Conservation (phyloP, 2,329 filamentous ascomycete genomes). For the Talaromyces sp. region DNA sequence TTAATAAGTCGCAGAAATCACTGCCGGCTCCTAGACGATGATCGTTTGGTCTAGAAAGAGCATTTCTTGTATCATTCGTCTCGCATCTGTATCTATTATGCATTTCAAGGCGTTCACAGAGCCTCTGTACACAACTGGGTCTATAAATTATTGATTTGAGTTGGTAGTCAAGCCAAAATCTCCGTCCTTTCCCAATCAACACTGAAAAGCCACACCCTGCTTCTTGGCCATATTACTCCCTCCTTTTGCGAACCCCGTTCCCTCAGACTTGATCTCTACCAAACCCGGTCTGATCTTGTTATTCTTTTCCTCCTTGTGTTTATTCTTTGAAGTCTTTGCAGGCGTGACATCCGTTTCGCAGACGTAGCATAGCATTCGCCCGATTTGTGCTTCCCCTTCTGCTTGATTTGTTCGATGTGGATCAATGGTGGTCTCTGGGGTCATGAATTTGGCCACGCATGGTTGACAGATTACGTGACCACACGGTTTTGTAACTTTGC, state of each 20-base stretch:
- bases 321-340: slow-evolving; percentile 20
- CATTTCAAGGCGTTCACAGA: slow-evolving; percentile 12
- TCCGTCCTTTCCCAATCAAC: slow-evolving; percentile 42
- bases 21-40: slow-evolving; percentile 16
- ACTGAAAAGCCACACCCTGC: slow-evolving; percentile 76
- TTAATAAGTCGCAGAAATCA: slow-evolving; percentile 54
- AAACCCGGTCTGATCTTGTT: slow-evolving; percentile 64
- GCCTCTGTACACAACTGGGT: not conserved
- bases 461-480: slow-evolving; percentile 86
- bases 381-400: slow-evolving; percentile 34
- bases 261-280: slow-evolving; percentile 76
- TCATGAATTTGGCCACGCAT: slow-evolving; percentile 81
- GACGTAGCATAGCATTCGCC: slow-evolving; percentile 70
- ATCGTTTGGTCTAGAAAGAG: not conserved
- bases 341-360: slow-evolving; percentile 73
- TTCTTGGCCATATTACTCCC: slow-evolving; percentile 79
- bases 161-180: too few relatives aligned
- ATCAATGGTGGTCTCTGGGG: slow-evolving; percentile 52
- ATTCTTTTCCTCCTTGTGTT: slow-evolving; percentile 38
- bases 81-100: slow-evolving; percentile 4
- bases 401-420: slow-evolving; percentile 52
- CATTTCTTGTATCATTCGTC: not conserved
- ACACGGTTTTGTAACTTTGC: slow-evolving; percentile 70
- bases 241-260: slow-evolving; percentile 88
- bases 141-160: not conserved